Base-by-base conservation (phyloP, 2,329 filamentous ascomycete genomes). In the Grosmannia serpens region DNA sequence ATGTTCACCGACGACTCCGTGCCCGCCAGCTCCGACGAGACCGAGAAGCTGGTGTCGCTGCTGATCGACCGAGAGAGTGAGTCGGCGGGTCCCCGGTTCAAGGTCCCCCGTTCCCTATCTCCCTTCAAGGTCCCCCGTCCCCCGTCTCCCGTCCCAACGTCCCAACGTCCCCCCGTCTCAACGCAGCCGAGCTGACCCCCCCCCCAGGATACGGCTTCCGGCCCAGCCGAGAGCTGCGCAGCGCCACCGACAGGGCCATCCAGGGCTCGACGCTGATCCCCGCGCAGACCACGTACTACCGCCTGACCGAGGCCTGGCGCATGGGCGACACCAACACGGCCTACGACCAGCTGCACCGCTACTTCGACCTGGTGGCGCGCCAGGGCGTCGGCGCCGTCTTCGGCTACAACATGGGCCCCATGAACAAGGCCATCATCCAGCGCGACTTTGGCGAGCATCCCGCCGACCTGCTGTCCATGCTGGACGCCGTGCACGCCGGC, bases 401-500 rank as follows among this genome's bases (percentile, higher is more conserved):
- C 66, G 62, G 60, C 17, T 97, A 99, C 67, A 94, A 97, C 68
- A 96, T 96, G 68, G 94, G 94, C 0, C 75, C 97, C 17, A 85
- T 99, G 68, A 96, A 96, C 67, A 81, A 96, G 60, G 92, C 91
- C 4, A 89, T 96, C 38, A 80, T 97, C 5, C 92, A 99, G 68
- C 89, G 91, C 20, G 94, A 97, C 70, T 97, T 97, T 74, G 91
- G 91, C 53, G 96, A 89, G 68, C 86, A 91, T 69, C 82, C 84
- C 47, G 91, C 97, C 72, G 92, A 92, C 7, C 81, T 97, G n/a
- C 83, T 89, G 13, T 89, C 92, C 15, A 96, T 99, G 85, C 85
- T 95, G 50, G 94, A 97, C 70, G 91, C 92, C 0, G 91, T 99
- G 38, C 86, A 91, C 0, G 95, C 91, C n/a, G 94, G 94, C 0